Evolutionary conservation across 257 asterid genomes (phyloP).

Genomic region (Fraxinus americana): DNA sequence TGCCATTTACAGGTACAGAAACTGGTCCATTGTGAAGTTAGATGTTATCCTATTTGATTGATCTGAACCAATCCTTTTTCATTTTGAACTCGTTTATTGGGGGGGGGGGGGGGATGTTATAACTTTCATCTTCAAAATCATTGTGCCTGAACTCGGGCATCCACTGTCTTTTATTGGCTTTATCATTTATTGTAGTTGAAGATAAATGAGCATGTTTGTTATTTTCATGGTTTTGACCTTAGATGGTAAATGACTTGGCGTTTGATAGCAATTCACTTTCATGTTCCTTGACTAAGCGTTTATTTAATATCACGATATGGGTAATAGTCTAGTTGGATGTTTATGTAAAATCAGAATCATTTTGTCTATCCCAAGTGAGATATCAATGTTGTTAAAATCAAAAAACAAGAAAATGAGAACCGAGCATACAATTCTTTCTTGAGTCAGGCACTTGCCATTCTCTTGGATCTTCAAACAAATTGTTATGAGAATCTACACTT

Average conservation of each 20-base stretch:
- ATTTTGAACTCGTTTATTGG: no score
- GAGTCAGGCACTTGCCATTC: background rate
- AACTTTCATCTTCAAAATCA: no score
- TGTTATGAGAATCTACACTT: background rate
- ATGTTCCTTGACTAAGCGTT: no score
- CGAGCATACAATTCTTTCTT: background rate
- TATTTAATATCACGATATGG: background rate
- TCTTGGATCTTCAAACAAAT: background rate
- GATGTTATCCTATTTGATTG: no score
- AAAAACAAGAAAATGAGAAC: background rate
- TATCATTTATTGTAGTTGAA: no score
- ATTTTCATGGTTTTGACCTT: background rate
- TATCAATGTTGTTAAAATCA: background rate
- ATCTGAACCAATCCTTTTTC: no score
- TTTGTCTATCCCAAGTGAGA: background rate
- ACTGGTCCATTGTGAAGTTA: background rate
- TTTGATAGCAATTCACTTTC: no score
- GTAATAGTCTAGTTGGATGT: background rate
- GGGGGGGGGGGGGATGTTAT: no score
- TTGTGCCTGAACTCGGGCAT: background rate
- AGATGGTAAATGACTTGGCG: background rate
- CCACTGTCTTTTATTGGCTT: no score
- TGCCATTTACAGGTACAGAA: background rate
- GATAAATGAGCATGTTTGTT: background rate
- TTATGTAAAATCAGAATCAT: background rate